phyloP scores from a whole-genome alignment of 345 rosid species.

The Anacardium occidentale region DNA sequence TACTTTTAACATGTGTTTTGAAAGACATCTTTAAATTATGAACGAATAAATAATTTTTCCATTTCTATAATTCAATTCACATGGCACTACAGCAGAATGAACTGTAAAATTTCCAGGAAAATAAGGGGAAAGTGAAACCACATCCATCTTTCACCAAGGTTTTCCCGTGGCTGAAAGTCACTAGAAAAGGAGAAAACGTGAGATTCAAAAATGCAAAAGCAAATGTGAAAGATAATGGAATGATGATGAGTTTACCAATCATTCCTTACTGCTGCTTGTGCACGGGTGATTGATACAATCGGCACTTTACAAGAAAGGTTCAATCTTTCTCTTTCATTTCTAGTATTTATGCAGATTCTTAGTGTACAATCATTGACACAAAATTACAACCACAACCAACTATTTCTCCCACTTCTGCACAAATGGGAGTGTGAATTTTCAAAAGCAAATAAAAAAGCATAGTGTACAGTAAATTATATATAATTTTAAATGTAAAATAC shows the following conservation, averaged over 20 bases:
- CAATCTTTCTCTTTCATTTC: conserved; percentile 1
- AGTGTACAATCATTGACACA: conserved; percentile 19
- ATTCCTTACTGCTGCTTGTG: conserved; percentile 10
- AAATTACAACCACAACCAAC: conserved; percentile 6
- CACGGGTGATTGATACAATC: conserved; percentile 11
- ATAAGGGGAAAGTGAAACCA: no score
- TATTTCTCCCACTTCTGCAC: conserved; percentile 27
- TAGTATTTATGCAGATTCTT: conserved; percentile 13
- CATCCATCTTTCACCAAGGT: no score
- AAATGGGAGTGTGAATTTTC: conserved; percentile 17
- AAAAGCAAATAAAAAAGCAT: not conserved
- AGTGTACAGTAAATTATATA: not conserved
- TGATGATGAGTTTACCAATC: conserved; percentile 14
- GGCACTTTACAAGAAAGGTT: conserved; percentile 13
- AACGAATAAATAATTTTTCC: no score
- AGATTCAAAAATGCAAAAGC: not conserved
- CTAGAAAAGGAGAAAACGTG: no score
- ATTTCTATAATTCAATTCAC: no score
- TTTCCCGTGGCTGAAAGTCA: not conserved
- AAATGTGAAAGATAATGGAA: not conserved
- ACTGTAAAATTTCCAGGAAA: no score
- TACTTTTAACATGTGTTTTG: no score
- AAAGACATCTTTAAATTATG: no score
- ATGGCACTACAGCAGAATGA: no score
- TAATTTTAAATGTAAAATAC: not conserved